These are phyloP conservation scores for Hypoxylon sp. DNA, from an alignment of 2,329 filamentous ascomycete genomes.

Conservation along the genomic window DNA sequence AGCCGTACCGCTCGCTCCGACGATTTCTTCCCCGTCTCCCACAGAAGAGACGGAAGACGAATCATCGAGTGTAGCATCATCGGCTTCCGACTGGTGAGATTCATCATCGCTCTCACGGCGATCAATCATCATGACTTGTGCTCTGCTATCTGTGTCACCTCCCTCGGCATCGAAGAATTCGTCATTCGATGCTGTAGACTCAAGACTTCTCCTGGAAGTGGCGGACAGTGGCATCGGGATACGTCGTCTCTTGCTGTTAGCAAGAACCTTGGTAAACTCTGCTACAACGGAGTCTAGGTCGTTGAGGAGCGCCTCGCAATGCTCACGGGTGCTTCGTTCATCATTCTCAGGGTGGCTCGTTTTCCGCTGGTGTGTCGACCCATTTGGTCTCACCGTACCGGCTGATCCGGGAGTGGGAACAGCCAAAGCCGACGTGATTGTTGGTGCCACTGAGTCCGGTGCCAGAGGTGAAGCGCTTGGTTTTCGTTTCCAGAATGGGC, in stretches of 20 bases:
- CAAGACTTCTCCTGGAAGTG: conserved; percentile 74
- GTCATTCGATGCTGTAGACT: conserved; percentile 81
- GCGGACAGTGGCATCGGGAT: conserved; percentile 65
- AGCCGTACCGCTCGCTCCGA: conserved; percentile 68
- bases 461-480: conserved; percentile 66
- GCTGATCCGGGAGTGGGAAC: conserved; percentile 58
- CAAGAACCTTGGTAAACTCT: conserved; percentile 83
- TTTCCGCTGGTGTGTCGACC: conserved; percentile 51
- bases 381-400: conserved; percentile 52
- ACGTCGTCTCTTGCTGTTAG: conserved; percentile 83
- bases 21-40: conserved; percentile 68
- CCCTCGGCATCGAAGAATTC: conserved; percentile 96
- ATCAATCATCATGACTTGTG: conserved; percentile 79
- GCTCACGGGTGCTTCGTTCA: conserved; percentile 79
- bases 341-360: conserved; percentile 59
- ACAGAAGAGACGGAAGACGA: conserved; percentile 71
- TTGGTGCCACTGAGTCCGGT: conserved; percentile 56
- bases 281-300: conserved; percentile 86
- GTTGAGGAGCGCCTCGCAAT: conserved; percentile 84
- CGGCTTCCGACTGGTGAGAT: conserved; percentile 66
- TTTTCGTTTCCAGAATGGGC: conserved; percentile 94
- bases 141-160: conserved; percentile 65
- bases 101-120: conserved; percentile 78
- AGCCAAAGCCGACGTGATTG: conserved; percentile 56
- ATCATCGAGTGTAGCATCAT: conserved; percentile 66